Evolutionary conservation across 192 early-diverging fungal genomes (phyloP).

Genomic region (Entomortierella lignicola): DNA sequence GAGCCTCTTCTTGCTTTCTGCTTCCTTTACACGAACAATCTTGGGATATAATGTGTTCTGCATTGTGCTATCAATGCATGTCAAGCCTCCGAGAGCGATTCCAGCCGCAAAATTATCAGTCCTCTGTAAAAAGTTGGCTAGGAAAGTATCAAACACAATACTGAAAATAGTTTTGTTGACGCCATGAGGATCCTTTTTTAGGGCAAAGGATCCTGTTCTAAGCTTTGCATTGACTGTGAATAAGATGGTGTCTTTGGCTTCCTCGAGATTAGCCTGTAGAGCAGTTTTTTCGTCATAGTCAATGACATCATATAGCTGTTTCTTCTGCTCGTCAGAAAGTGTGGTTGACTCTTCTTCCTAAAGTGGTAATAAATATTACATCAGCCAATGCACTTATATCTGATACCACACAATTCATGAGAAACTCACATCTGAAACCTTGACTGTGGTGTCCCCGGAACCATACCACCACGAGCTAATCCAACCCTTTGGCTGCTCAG

Average conservation of each 20-base stretch:
- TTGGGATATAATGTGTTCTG: constrained; percentile 64
- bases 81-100: constrained; percentile 71
- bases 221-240: constrained; percentile 73
- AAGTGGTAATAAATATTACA: not conserved
- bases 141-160: constrained; percentile 73
- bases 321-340: constrained; percentile 86
- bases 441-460: not conserved
- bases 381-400: not conserved
- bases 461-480: constrained; percentile 60
- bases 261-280: constrained; percentile 61
- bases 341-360: constrained; percentile 52
- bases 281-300: constrained; percentile 89
- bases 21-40: constrained; percentile 66
- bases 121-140: constrained; percentile 66
- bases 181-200: constrained; percentile 70
- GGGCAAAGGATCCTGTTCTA: constrained; percentile 81
- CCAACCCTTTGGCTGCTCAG: constrained; percentile 61
- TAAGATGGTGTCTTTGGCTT: constrained; percentile 75
- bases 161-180: constrained; percentile 59
- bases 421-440: constrained; percentile 4
- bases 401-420: not conserved
- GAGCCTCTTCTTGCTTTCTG: constrained; percentile 49
- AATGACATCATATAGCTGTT: constrained; percentile 93
- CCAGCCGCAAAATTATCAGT: constrained; percentile 64
- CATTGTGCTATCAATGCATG: constrained; percentile 71